Conservation (phyloP, 345 rosid genomes). For the Balakata baccata region DNA sequence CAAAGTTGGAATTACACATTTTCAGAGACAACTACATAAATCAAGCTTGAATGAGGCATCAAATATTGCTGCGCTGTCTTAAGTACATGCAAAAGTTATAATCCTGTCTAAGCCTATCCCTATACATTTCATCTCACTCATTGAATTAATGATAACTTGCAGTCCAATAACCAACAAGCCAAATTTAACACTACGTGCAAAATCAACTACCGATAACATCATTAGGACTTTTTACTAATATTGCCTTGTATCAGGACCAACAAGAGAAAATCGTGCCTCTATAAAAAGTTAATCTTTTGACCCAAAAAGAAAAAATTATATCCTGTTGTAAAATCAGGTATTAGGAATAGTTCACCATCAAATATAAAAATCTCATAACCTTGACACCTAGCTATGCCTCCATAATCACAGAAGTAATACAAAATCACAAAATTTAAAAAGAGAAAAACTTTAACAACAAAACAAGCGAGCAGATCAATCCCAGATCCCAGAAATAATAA, state of each 20-base stretch:
- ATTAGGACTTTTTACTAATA: not conserved
- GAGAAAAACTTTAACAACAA: not conserved
- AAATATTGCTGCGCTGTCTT: not conserved
- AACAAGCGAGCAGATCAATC: slow-evolving; percentile 13
- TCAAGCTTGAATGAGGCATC: not conserved
- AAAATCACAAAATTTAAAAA: not conserved
- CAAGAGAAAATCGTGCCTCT: not conserved
- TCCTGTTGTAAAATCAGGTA: not conserved
- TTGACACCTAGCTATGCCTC: not conserved
- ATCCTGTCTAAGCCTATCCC: not conserved
- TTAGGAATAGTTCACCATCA: not conserved
- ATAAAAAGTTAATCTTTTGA: too few species aligned
- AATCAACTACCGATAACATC: not conserved
- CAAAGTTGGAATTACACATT: not conserved
- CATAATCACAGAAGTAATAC: not conserved
- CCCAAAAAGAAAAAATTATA: not conserved
- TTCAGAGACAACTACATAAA: not conserved
- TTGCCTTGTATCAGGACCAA: not conserved
- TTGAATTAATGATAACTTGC: not conserved
- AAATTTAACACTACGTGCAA: not conserved
- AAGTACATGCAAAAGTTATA: not conserved
- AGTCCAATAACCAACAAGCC: not conserved
- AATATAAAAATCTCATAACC: not conserved
- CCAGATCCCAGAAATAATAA: slow-evolving; percentile 27
- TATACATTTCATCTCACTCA: not conserved